Base-by-base conservation (phyloP, 345 rosid genomes). In the Syzygium aromaticum region DNA sequence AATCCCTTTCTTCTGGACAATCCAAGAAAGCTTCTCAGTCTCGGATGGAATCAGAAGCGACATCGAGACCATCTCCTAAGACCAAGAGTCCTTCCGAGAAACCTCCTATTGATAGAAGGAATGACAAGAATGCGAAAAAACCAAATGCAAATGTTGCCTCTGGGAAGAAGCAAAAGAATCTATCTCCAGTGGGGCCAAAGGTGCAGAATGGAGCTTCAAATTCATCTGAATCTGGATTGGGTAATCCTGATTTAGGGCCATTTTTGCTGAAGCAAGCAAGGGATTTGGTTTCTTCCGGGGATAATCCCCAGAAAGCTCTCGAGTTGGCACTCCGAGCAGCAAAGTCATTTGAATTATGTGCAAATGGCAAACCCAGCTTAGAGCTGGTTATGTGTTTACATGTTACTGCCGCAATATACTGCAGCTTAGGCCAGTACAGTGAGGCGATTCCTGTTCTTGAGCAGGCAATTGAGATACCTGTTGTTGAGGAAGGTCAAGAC, bases 371-470 rank as follows among this genome's bases (percentile, higher is more conserved):
- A 22, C 93, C 94, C n/a, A 92, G 91, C 91, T 91, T 97, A 67
- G 99, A 97, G 46, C 88, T 92, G 86, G 93, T 95, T 57, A 96
- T 96, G 99, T 95, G 95, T 87, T 90, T 97, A 89, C 99, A 96
- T 89, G 96, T 97, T 86, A 90, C 92, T 51, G 96, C 98, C n/a
- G 94, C 99, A 86, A 91, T 97, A 59, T 89, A 97, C 88, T 97
- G 98, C 90, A 93, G 94, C 91, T 86, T 96, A 89, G 96, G 96
- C 63, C 92, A 91, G 88, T 95, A 95, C 80, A 92, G 51, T 59
- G 98, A 95, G 88, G 98, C 98, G 28, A 92, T 97, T 87, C 95
- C 98, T 33, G 92, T 95, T 89, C 97, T 97, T 15, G 92, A 94
- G 88, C 94, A 86, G n/a, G 93, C 99, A 3, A 90, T 95, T 54